phyloP scores from a whole-genome alignment of 768 basidiomycete species.

The Lactarius indigo region DNA sequence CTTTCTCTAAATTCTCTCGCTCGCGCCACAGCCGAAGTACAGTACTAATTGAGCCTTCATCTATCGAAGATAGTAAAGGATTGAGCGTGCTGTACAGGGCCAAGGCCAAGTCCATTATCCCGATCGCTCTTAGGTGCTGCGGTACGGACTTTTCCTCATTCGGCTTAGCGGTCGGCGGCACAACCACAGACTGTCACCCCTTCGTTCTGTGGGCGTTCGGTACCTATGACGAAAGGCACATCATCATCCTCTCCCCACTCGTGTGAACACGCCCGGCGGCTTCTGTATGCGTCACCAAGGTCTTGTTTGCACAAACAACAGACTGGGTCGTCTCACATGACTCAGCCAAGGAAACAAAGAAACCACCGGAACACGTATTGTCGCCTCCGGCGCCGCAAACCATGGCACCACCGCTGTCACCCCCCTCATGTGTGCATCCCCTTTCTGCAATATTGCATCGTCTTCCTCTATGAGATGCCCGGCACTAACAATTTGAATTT shows the following conservation, averaged over 20 bases:
- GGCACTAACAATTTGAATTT: not conserved
- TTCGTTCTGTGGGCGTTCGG: not conserved
- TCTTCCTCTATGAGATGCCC: not conserved
- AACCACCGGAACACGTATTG: not conserved
- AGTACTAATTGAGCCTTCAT: not conserved
- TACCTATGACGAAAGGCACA: conserved; percentile 5
- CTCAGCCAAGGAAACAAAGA: not conserved
- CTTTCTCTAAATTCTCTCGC: no score
- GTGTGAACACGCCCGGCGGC: not conserved
- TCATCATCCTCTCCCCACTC: not conserved
- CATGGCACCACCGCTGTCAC: not conserved
- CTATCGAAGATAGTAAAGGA: not conserved
- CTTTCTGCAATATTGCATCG: not conserved
- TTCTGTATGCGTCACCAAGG: not conserved
- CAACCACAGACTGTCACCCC: not conserved
- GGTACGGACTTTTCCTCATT: conserved; percentile 10
- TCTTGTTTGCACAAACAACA: not conserved
- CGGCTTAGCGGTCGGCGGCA: not conserved
- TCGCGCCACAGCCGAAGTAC: not conserved
- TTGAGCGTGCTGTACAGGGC: not conserved
- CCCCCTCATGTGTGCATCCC: not conserved
- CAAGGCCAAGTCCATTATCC: not conserved
- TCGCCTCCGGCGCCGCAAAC: not conserved
- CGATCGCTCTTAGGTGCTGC: not conserved
- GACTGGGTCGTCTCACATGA: not conserved